phyloP scores from a whole-genome alignment of 2,329 filamentous ascomycete species.

The Apiospora saccharicola region DNA sequence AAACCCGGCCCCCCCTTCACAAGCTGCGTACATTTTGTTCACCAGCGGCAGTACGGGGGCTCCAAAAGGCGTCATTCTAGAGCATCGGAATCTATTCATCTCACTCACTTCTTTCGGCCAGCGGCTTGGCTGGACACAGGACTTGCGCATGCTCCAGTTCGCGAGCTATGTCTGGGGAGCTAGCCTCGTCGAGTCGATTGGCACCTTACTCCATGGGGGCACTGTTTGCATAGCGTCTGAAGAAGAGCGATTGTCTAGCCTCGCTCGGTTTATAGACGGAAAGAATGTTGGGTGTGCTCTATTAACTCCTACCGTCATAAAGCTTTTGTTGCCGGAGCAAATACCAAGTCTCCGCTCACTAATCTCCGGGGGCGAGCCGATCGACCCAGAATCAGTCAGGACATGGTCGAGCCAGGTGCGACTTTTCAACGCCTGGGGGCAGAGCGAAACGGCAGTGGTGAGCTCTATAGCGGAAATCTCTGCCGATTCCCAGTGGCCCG shows the following conservation, averaged over 20 bases:
- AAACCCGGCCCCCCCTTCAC: not conserved
- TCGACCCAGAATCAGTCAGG: not conserved
- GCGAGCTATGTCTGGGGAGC: conserved; percentile 27
- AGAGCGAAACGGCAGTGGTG: not conserved
- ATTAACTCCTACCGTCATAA: not conserved
- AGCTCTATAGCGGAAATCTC: not conserved
- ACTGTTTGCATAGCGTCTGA: conserved; percentile 26
- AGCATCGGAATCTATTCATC: not conserved
- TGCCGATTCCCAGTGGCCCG: not conserved
- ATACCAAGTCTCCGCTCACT: not conserved
- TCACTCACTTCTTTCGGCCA: not conserved
- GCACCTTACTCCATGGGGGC: conserved; percentile 19
- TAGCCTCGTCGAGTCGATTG: conserved; percentile 23
- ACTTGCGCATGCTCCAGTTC: conserved; percentile 31
- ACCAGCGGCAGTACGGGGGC: conserved; percentile 1
- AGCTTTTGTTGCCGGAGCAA: not conserved
- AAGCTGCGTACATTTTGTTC: conserved; percentile 10
- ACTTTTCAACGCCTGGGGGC: not conserved
- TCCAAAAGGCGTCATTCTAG: not conserved
- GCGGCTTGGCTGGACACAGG: not conserved
- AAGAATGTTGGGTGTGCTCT: not conserved
- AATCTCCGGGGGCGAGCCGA: not conserved
- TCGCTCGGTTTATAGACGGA: conserved; percentile 29
- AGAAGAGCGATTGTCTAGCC: not conserved
- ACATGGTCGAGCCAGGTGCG: not conserved